phyloP scores from a whole-genome alignment of 805 yeast species.

The Cyberlindnera galapagoensis region DNA sequence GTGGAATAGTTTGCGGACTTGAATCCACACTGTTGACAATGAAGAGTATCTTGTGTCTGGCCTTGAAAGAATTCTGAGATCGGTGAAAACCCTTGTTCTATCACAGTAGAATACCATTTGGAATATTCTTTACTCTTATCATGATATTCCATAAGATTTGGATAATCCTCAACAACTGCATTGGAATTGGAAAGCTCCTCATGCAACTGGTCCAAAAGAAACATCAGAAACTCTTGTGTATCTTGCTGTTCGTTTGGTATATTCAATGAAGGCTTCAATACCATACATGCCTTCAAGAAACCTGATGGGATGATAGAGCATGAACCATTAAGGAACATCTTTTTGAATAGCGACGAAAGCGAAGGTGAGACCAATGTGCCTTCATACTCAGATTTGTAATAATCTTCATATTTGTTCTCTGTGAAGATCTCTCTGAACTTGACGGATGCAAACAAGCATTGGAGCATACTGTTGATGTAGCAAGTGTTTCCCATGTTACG shows the following conservation, averaged over 20 bases:
- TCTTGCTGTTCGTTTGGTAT: slow-evolving; percentile 79
- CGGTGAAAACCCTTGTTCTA: slow-evolving; percentile 61
- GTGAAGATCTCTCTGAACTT: slow-evolving; percentile 44
- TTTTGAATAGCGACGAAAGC: slow-evolving; percentile 46
- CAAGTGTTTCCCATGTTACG: slow-evolving; percentile 69
- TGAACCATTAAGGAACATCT: slow-evolving; percentile 53
- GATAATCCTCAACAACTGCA: slow-evolving; percentile 31
- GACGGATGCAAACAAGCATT: slow-evolving; percentile 53
- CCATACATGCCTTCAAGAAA: slow-evolving; percentile 46
- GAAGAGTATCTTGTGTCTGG: slow-evolving; percentile 57
- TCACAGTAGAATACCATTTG: slow-evolving; percentile 51
- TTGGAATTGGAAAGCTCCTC: slow-evolving; percentile 48
- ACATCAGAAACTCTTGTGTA: slow-evolving; percentile 68
- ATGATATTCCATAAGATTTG: slow-evolving; percentile 29
- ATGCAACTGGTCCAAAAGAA: slow-evolving; percentile 61
- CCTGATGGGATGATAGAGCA: slow-evolving; percentile 59
- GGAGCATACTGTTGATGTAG: slow-evolving; percentile 69
- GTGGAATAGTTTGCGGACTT: slow-evolving; percentile 54
- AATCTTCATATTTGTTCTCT: slow-evolving; percentile 37
- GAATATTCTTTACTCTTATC: slow-evolving; percentile 43
- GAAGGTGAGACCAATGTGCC: slow-evolving; percentile 38
- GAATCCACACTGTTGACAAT: slow-evolving; percentile 60
- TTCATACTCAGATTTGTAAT: slow-evolving; percentile 28
- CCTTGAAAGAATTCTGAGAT: slow-evolving; percentile 65
- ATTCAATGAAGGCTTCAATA: slow-evolving; percentile 56